Conservation (phyloP, 495 filamentous ascomycete species). For the Aspergillus saccharolyticus region DNA sequence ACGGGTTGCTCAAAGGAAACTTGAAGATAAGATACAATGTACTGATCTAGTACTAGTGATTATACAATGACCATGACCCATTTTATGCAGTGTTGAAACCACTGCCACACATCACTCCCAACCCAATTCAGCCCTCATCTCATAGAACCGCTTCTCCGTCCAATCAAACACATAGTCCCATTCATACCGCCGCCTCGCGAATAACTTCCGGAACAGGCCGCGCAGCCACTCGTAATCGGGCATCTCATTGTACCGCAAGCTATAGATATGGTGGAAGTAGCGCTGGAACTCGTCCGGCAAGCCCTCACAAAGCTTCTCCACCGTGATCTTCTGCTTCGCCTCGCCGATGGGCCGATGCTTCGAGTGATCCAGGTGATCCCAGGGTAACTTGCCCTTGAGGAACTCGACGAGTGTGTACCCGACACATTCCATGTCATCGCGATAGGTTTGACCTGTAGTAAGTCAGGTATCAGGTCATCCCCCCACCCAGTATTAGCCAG, state of each 20-base stretch:
- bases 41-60: no score
- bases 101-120: no score
- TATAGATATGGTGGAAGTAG: neutral
- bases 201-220: neutral
- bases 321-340: neutral
- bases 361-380: conserved; percentile 14
- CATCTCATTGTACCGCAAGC: neutral
- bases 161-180: conserved; percentile 8
- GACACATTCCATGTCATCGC: conserved; percentile 38
- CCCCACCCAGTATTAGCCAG: neutral
- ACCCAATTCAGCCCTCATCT: neutral
- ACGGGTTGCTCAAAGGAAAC: no score
- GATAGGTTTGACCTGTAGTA: neutral
- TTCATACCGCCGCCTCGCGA: neutral
- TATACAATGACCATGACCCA: no score
- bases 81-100: no score
- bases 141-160: neutral
- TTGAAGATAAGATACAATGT: no score
- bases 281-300: neutral
- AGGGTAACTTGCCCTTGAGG: conserved; percentile 34
- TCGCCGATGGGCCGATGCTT: neutral
- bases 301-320: neutral
- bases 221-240: conserved; percentile 1
- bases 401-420: conserved; percentile 39
- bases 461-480: no score